A percentile compares a stretch with the other conserved stretches of the same genome.
Evolutionary conservation across 2,329 filamentous ascomycete genomes (phyloP).

Genomic region (Aspergillus sojae): DNA sequence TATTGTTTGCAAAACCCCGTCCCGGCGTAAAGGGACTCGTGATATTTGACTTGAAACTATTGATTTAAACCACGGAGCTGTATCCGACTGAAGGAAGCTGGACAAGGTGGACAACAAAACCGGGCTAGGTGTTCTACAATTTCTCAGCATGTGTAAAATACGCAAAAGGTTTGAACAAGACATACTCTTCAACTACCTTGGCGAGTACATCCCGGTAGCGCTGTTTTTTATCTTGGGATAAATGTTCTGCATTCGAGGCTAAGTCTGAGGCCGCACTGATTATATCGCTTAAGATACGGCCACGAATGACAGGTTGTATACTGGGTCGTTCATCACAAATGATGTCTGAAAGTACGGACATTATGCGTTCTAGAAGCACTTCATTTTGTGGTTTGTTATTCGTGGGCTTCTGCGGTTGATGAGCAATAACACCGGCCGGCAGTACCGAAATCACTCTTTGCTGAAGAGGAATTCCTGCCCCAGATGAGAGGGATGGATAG

Average conservation of each 20-base stretch:
- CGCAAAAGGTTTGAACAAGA: background rate
- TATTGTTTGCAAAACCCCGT: slow-evolving; percentile 47
- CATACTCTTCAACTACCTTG: slow-evolving; percentile 40
- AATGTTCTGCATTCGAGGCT: slow-evolving; percentile 37
- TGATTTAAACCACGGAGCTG: slow-evolving; percentile 42
- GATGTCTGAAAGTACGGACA: slow-evolving; percentile 33
- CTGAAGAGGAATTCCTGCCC: slow-evolving; percentile 48
- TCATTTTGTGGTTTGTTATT: slow-evolving; percentile 30
- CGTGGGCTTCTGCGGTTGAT: slow-evolving; percentile 25
- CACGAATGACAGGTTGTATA: slow-evolving; percentile 42
- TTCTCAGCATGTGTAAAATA: slow-evolving; percentile 18
- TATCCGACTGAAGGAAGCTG: slow-evolving; percentile 40
- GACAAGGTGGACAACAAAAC: slow-evolving; percentile 40
- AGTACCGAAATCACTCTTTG: slow-evolving; percentile 47
- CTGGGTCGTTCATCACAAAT: slow-evolving; percentile 36
- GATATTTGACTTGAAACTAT: slow-evolving; percentile 41
- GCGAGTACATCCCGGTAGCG: slow-evolving; percentile 28
- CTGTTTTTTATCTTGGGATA: slow-evolving; percentile 18
- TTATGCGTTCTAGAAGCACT: slow-evolving; percentile 33
- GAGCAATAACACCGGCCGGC: slow-evolving; percentile 46
- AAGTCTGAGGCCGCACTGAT: slow-evolving; percentile 43
- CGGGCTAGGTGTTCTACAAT: slow-evolving; percentile 38
- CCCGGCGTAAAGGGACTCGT: slow-evolving; percentile 40
- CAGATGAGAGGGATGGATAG: slow-evolving; percentile 46
- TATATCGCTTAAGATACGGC: slow-evolving; percentile 45